These are phyloP conservation scores for Peltaster fructicola DNA, from an alignment of 2,329 filamentous ascomycete species.

Conservation along the genomic window DNA sequence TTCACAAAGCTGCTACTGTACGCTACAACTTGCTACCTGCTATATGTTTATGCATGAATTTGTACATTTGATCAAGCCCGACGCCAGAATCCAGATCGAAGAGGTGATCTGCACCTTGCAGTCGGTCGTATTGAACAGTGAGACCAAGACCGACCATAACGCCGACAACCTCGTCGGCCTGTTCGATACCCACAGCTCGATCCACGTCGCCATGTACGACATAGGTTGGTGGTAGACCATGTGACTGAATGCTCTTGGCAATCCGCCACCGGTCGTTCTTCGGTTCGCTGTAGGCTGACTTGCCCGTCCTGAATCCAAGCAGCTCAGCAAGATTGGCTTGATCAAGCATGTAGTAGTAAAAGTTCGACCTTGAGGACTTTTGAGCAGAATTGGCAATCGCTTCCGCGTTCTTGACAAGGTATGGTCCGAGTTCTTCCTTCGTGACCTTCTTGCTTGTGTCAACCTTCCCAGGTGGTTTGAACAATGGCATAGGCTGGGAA, in stretches of 20 bases:
- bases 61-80: conserved; percentile 12
- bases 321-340: conserved; percentile 13
- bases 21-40: no score
- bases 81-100: conserved; percentile 11
- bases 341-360: conserved; percentile 15
- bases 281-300: conserved; percentile 5
- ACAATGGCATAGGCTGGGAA: conserved; percentile 9
- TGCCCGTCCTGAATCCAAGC: conserved; percentile 3
- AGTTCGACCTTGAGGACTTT: conserved; percentile 6
- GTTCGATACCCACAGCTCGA: conserved; percentile 14
- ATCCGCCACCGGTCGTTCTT: conserved; percentile 11
- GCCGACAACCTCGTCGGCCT: conserved; percentile 16
- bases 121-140: conserved; percentile 12
- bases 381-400: conserved; percentile 10
- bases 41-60: conserved; percentile 13
- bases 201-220: conserved; percentile 15
- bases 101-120: conserved; percentile 13
- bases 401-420: conserved; percentile 9
- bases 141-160: conserved; percentile 12
- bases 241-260: conserved; percentile 10
- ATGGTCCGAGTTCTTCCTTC: conserved; percentile 7
- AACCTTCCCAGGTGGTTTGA: not conserved
- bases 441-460: conserved; percentile 1
- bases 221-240: conserved; percentile 11
- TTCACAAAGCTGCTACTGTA: no score